phyloP scores from a whole-genome alignment of 163 green algal species.

The Scenedesmus sp. region DNA sequence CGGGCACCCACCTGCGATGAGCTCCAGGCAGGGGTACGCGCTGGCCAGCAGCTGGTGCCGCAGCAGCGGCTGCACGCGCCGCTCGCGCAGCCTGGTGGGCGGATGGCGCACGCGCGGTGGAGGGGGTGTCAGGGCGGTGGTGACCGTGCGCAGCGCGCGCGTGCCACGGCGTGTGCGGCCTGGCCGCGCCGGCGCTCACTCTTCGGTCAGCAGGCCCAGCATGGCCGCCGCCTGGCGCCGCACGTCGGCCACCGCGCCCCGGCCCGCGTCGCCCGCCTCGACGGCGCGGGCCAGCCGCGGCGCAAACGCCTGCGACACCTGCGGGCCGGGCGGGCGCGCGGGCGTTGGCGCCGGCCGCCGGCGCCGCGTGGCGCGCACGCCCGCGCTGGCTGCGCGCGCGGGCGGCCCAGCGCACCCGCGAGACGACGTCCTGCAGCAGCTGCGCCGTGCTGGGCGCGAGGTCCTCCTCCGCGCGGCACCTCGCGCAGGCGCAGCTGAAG shows the following conservation, averaged over 20 bases:
- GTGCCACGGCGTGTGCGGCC: background rate
- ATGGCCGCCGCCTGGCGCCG: conserved; percentile 31
- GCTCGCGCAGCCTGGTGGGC: conserved; percentile 12
- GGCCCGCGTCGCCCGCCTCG: background rate
- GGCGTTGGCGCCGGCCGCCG: too few relatives aligned
- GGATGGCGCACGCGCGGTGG: too few relatives aligned
- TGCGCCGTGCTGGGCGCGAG: background rate
- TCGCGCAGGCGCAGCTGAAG: conserved; percentile 8
- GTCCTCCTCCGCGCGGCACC: conserved; percentile 22
- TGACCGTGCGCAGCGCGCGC: background rate
- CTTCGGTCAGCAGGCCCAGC: conserved; percentile 14
- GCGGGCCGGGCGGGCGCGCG: background rate
- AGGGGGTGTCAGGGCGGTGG: background rate
- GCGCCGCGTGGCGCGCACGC: too few relatives aligned
- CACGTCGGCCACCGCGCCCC: conserved; percentile 2
- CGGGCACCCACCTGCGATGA: too few relatives aligned
- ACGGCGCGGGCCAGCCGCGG: background rate
- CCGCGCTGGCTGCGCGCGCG: too few relatives aligned
- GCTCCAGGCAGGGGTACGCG: conserved; percentile 13
- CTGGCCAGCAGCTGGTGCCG: conserved; percentile 25
- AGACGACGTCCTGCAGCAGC: conserved; percentile 28
- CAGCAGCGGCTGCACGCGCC: background rate
- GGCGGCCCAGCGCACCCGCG: conserved; percentile 34
- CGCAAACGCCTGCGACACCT: conserved; percentile 18
- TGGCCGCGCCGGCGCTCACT: conserved; percentile 13